phyloP scores from a whole-genome alignment of 306 rosid species.

The Rosa lucieae region DNA sequence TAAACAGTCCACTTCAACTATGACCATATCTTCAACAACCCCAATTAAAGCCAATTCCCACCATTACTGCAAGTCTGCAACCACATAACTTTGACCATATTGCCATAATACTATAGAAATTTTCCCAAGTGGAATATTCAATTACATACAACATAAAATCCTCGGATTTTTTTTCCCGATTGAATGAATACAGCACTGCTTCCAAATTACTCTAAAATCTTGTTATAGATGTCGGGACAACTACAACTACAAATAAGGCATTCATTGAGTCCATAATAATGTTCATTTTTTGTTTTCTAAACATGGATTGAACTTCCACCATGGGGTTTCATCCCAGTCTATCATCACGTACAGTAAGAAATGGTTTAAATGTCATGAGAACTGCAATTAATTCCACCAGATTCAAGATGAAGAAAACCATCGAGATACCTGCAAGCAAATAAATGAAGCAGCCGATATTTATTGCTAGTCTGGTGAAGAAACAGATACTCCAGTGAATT shows the following conservation, averaged over 20 bases:
- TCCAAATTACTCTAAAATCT: not conserved
- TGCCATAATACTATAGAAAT: no score
- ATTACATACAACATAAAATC: not conserved
- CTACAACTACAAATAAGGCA: not conserved
- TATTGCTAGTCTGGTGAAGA: not conserved
- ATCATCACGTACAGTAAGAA: slow-evolving; percentile 10
- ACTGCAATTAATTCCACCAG: slow-evolving; percentile 39
- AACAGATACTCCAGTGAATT: not conserved
- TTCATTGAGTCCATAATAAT: not conserved
- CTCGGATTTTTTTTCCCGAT: not conserved
- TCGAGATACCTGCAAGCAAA: slow-evolving; percentile 36
- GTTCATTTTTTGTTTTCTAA: not conserved
- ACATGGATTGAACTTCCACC: not conserved
- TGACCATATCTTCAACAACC: no score
- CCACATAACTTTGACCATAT: no score
- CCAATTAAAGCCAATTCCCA: no score
- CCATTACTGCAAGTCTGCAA: no score
- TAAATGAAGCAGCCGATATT: not conserved
- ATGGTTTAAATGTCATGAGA: slow-evolving; percentile 52
- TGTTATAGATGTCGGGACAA: not conserved
- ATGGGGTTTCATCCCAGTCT: not conserved
- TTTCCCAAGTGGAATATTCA: not conserved
- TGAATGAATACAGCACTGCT: not conserved
- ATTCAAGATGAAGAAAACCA: slow-evolving; percentile 50
- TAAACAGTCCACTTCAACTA: no score